phyloP scores from a whole-genome alignment of 83 land plant genomes.

The Diphasiastrum complanatum region DNA sequence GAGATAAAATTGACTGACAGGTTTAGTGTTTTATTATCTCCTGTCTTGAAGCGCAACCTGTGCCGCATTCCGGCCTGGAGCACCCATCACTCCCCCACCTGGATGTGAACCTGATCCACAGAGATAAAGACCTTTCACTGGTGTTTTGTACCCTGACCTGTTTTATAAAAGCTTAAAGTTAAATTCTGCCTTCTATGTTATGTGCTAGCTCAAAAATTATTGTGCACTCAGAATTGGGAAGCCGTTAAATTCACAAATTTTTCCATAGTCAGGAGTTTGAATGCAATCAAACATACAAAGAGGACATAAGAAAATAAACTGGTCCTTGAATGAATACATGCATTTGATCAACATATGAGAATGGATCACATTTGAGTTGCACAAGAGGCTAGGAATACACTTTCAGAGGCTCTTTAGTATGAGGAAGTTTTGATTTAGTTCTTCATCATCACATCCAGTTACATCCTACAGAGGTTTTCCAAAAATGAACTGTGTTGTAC shows the following conservation, averaged over 20 bases:
- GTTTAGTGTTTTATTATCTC: too few relatives aligned
- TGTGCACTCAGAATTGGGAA: background rate
- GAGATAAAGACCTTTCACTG: conserved; percentile 71
- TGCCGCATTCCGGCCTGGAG: conserved; percentile 95
- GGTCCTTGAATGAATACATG: too few relatives aligned
- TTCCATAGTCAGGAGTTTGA: background rate
- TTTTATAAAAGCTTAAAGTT: too few relatives aligned
- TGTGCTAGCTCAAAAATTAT: background rate
- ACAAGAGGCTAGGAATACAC: too few relatives aligned
- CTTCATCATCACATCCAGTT: background rate
- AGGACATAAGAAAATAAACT: too few relatives aligned
- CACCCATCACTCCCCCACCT: conserved; percentile 99
- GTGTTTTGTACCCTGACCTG: conserved; percentile 89
- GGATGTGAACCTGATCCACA: conserved; percentile 99
- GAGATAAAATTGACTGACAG: too few relatives aligned
- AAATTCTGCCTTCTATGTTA: too few relatives aligned
- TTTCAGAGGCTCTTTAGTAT: too few relatives aligned
- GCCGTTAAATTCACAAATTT: too few relatives aligned
- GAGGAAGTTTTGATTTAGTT: background rate
- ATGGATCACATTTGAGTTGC: too few relatives aligned
- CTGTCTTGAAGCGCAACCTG: conserved; percentile 64
- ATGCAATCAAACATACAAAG: background rate
- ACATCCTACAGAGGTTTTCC: background rate
- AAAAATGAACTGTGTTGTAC: background rate
- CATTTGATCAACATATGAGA: too few relatives aligned